Base-by-base conservation (phyloP, 495 filamentous ascomycete genomes). In the Tuber melanosporum region DNA sequence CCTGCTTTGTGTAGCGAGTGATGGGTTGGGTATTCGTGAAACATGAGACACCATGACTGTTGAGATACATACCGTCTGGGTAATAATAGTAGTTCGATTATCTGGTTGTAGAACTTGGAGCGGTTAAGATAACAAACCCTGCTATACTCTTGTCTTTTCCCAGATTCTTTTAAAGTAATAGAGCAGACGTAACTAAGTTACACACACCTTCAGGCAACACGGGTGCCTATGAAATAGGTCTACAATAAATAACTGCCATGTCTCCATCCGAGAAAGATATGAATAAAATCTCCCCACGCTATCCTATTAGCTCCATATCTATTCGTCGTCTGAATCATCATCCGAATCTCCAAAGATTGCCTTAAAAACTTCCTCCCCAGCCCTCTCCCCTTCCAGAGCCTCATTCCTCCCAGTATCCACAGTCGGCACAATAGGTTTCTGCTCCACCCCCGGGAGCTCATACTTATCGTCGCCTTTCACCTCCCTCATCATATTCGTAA, bases 301-400 rank as follows among this genome's bases (percentile, higher is more conserved):
- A 71, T 14, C 22, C 22, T 0, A 26, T 52, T n/a, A 57, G n/a
- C n/a, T 49, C 47, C 43, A 22, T 36, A 44, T 69, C 26, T 74
- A 77, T 74, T 85, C 81, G 83, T 75, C 84, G n/a, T 89, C 87
- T 20, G 93, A 91, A 77, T 94, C 91, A 80, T 93, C 92, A 74
- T 91, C 92, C 83, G 91, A 90, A 84, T 92, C 93, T 14, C 95
- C 95, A 87, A 99, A 99, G 22, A 99, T 94, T 36, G 93, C 93
- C 83, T 91, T 92, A 82, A 99, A 96, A 5, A 98, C 91, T n/a
- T 91, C 93, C 71, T 97, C 95, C 3, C 91, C 91, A 7, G 94
- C 93, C 75, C 90, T 90, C 79, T 91, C 88, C 0, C 88, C 92
- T 80, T 97, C 94, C 44, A 99, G 81, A 20, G 95, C 95, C 76